A percentile compares a stretch with the other conserved stretches of the same genome.
Conservation (phyloP, 352 stramenopile species). For the Saprolegnia diclina region DNA sequence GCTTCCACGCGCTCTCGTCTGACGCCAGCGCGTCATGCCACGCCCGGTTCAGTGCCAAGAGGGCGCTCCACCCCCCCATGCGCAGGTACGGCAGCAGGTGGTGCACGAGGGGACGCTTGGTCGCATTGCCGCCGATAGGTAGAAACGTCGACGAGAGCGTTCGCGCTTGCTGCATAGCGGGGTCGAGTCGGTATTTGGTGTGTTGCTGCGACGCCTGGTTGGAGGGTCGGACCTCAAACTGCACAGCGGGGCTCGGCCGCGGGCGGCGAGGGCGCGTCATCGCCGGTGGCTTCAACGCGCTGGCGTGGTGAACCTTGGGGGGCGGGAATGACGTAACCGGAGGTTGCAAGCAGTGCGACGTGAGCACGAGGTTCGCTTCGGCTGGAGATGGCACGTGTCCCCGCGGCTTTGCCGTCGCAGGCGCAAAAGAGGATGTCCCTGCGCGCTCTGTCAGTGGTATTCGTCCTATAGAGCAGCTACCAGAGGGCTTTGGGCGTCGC, state of each 20-base stretch:
- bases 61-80: not conserved
- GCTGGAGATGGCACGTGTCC: not conserved
- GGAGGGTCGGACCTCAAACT: not conserved
- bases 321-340: not conserved
- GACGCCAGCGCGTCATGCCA: not conserved
- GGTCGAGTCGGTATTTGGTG: not conserved
- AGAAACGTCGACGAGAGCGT: not conserved
- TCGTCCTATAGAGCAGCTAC: too few species aligned
- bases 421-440: not conserved
- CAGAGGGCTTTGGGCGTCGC: too few species aligned
- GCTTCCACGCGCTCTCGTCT: conserved; percentile 9
- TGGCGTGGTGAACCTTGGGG: not conserved
- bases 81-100: conserved; percentile 9
- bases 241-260: not conserved
- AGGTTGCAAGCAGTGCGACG: not conserved
- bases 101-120: not conserved
- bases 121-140: not conserved
- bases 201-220: not conserved
- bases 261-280: too few species aligned
- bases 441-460: too few species aligned
- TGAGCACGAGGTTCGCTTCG: not conserved
- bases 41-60: not conserved
- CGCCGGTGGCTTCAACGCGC: not conserved
- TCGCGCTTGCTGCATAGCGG: not conserved
- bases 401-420: not conserved